phyloP scores from a whole-genome alignment of 2,329 filamentous ascomycete genomes.

The Curvularia lunata region DNA sequence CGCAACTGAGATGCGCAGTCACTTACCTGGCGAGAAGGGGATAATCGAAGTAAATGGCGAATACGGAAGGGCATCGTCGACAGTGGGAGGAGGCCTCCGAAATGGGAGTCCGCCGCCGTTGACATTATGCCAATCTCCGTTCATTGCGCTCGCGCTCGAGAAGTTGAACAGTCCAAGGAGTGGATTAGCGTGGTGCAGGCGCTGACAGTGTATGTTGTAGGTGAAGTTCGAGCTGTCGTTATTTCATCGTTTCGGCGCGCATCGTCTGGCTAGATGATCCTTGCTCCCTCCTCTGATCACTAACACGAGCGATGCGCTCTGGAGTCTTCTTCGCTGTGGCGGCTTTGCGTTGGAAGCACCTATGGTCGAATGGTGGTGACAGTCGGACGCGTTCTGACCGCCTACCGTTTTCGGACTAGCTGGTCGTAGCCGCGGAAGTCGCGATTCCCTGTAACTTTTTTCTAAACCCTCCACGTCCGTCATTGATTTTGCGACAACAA shows the following conservation, averaged over 20 bases:
- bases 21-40: constrained; percentile 75
- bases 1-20: constrained; percentile 9
- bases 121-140: constrained; percentile 41
- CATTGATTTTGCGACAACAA: constrained; percentile 3
- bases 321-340: constrained; percentile 4
- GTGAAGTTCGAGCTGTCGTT: constrained; percentile 12
- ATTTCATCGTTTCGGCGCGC: constrained; percentile 21
- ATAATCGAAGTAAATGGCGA: constrained; percentile 81
- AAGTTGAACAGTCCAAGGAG: constrained; percentile 12
- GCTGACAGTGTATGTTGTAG: constrained; percentile 7
- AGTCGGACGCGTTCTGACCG: constrained; percentile 36
- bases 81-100: constrained; percentile 54
- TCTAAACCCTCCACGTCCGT: constrained; percentile 12
- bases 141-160: constrained; percentile 30
- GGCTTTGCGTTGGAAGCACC: constrained; percentile 8
- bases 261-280: constrained; percentile 20
- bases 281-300: neutral
- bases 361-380: constrained; percentile 9
- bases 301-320: constrained; percentile 15
- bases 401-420: constrained; percentile 29
- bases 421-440: constrained; percentile 21
- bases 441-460: constrained; percentile 32
- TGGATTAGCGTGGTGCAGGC: constrained; percentile 6
- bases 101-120: constrained; percentile 45
- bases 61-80: constrained; percentile 80